These are phyloP conservation scores for Vitis hybrid DNA, from an alignment of 177 flowering plant genomes.

Conservation along the genomic window DNA sequence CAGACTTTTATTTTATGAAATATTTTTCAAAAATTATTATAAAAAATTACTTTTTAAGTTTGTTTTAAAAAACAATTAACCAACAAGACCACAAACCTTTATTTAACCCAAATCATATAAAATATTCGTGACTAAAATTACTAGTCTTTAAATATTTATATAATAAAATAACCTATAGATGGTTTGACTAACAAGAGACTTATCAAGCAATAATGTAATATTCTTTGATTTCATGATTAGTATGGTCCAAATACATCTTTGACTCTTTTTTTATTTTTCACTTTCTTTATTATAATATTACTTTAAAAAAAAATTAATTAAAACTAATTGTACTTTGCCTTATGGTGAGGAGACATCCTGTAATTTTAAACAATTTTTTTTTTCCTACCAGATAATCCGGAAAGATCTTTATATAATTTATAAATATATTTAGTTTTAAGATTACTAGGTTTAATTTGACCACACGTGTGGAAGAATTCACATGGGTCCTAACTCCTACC, in stretches of 20 bases:
- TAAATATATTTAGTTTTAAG: not conserved
- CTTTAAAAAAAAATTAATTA: no score
- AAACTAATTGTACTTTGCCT: conserved; percentile 9
- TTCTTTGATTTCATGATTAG: conserved; percentile 9
- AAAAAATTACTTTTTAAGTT: no score
- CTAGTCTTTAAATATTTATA: no score
- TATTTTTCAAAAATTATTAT: rapidly evolving
- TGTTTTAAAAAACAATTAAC: no score
- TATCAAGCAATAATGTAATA: not conserved
- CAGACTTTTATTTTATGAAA: no score
- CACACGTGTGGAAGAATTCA: conserved; percentile 35
- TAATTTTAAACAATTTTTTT: conserved; percentile 21
- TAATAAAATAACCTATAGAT: not conserved
- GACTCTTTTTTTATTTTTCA: conserved; percentile 3
- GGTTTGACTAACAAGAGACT: conserved; percentile 1
- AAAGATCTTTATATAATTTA: not conserved
- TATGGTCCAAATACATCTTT: conserved; percentile 10
- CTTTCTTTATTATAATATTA: not conserved
- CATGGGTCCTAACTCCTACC: conserved; percentile 2
- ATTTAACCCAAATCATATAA: no score
- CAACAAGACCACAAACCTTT: no score
- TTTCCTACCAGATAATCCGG: conserved; percentile 15
- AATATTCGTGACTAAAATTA: no score
- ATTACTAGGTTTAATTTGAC: conserved; percentile 27
- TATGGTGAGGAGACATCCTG: conserved; percentile 29